Evolutionary conservation across 148 eudicot genomes (phyloP).

Genomic region (Rhododendron griersonianum): DNA sequence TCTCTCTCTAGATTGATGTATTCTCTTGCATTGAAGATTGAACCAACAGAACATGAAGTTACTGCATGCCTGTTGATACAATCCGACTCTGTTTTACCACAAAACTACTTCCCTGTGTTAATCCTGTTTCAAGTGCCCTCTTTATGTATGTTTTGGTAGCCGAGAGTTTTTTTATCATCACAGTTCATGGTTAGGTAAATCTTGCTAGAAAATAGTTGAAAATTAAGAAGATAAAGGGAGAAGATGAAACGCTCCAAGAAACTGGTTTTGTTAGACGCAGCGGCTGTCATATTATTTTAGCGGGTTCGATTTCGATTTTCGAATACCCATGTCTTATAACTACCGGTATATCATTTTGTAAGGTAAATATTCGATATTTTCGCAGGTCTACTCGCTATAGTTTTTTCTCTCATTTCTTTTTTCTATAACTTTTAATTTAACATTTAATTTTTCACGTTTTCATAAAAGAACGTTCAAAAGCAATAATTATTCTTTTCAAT

Average conservation of each 20-base stretch:
- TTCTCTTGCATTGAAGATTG: neutral
- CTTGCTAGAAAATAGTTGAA: neutral
- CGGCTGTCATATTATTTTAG: too few species aligned
- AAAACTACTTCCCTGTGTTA: neutral
- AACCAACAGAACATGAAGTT: neutral
- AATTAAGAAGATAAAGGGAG: neutral
- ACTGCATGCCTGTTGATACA: neutral
- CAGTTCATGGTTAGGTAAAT: neutral
- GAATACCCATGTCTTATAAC: too few species aligned
- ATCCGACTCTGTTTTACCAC: neutral
- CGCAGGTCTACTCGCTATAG: neutral
- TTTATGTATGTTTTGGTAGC: neutral
- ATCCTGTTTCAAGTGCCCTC: neutral
- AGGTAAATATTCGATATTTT: too few species aligned
- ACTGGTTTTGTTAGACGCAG: neutral
- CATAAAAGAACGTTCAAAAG: neutral
- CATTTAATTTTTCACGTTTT: neutral
- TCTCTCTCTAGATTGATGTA: neutral
- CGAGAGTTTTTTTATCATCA: neutral
- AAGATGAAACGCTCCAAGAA: neutral
- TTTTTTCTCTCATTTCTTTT: too few species aligned
- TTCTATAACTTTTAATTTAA: neutral
- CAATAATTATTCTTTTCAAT: too few species aligned
- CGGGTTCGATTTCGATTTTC: too few species aligned
- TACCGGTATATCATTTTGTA: too few species aligned